Evolutionary conservation across 1,139 yeast genomes (phyloP), one percentile per base, ranked within the genome.

Genomic region (Hanseniaspora gamundiae): DNA sequence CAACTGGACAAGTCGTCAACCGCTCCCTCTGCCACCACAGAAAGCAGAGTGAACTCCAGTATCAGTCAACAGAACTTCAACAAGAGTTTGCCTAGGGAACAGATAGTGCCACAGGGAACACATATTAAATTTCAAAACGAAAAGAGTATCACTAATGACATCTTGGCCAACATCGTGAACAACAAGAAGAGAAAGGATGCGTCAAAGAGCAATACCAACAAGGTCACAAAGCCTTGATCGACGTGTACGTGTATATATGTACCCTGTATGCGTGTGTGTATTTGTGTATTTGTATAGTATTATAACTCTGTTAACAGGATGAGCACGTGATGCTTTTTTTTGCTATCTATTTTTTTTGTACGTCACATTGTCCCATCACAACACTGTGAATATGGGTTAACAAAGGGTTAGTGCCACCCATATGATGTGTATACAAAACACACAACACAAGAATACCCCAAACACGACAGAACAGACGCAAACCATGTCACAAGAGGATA

Each of bases 401-500:
- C n/a, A n/a, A n/a, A n/a, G n/a, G n/a, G n/a, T n/a, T n/a, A n/a
- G n/a, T n/a, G n/a, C n/a, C n/a, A n/a, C n/a, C n/a, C n/a, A n/a
- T n/a, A n/a, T n/a, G n/a, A n/a, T n/a, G n/a, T n/a, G n/a, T n/a
- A n/a, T n/a, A 24, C n/a, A 9, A 17, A 7, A 10, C 22, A 7
- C 5, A 33, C 5, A 17, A 19, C 6, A 4, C 10, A 17, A 5
- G 13, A 17, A 33, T 3, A 33, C n/a, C 17, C 9, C 2, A 13
- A 3, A 33, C 22, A 4, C 17, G 13, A 33, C 9, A 17, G n/a
- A 16, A 11, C 17, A 21, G 16, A 6, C 29, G 30, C 4, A 3
- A 28, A 42, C 11, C 17, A 70, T 70, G 74, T 53, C 61, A n/a
- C 73, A 70, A 46, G 86, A 77, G 45, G 65, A 70, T 40, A 67